phyloP scores from a whole-genome alignment of 2,329 filamentous ascomycete genomes.

The Triangularia verruculosa region DNA sequence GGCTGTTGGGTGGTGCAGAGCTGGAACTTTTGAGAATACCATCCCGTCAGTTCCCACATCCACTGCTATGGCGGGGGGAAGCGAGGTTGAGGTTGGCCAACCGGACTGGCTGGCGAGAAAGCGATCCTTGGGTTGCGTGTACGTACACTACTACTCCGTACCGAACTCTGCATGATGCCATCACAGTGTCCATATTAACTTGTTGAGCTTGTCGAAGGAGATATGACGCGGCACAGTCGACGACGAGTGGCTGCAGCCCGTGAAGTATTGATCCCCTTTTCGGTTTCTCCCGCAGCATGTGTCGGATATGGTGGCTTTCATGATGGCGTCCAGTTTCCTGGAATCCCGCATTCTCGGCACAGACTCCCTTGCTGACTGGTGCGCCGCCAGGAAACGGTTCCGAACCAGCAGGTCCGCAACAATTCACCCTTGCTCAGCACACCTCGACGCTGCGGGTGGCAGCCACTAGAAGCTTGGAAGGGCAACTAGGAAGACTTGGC shows the following conservation, averaged over 20 bases:
- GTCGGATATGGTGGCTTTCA: conserved; percentile 7
- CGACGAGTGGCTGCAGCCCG: not conserved
- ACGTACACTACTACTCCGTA: not conserved
- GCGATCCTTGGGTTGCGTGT: not conserved
- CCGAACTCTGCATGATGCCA: not conserved
- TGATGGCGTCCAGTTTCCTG: conserved; percentile 12
- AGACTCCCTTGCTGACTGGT: not conserved
- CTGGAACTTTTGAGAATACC: conserved; percentile 6
- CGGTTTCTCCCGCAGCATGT: conserved; percentile 18
- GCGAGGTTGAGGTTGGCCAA: not conserved
- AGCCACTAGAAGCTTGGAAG: not conserved
- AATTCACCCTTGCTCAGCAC: conserved; percentile 3
- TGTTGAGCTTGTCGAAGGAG: not conserved
- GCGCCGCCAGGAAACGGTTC: not conserved
- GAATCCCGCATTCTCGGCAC: conserved; percentile 14
- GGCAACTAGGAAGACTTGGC: not conserved
- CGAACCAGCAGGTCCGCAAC: not conserved
- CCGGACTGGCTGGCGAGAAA: not conserved
- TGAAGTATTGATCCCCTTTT: conserved; percentile 11
- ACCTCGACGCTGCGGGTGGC: not conserved
- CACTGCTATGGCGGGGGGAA: not conserved
- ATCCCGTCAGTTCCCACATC: conserved; percentile 3
- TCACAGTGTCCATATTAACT: not conserved
- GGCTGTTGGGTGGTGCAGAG: not conserved
- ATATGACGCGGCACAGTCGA: not conserved